Conservation (phyloP, 2,329 filamentous ascomycete genomes). For the Zelopaecilomyces penicillatus region DNA sequence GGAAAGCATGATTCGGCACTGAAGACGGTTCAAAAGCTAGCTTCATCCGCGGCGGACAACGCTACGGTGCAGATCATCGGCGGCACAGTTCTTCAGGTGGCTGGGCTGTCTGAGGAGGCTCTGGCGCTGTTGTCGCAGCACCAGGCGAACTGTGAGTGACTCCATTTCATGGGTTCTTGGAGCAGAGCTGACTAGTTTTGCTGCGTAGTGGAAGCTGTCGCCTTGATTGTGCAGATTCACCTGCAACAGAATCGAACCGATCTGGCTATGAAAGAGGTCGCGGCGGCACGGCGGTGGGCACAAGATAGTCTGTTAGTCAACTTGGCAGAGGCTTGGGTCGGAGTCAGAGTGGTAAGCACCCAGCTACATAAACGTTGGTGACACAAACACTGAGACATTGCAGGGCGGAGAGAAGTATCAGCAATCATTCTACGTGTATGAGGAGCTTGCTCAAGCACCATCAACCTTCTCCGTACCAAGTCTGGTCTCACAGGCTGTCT, state of each 20-base stretch:
- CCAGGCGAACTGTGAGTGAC: conserved; percentile 68
- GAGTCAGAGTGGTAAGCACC: conserved; percentile 64
- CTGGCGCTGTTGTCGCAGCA: conserved; percentile 72
- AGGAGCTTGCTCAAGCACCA: conserved; percentile 85
- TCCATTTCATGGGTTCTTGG: no score
- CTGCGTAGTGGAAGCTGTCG: conserved; percentile 61
- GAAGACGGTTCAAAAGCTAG: conserved; percentile 57
- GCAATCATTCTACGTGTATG: conserved; percentile 93
- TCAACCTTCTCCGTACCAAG: conserved; percentile 68
- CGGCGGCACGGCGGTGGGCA: conserved; percentile 81
- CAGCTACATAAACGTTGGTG: neutral
- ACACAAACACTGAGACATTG: conserved; percentile 17
- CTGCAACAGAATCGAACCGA: conserved; percentile 87
- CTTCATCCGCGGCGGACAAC: conserved; percentile 61
- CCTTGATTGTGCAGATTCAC: conserved; percentile 85
- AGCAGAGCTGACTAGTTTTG: neutral
- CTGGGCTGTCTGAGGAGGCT: conserved; percentile 78
- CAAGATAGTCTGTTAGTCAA: conserved; percentile 93
- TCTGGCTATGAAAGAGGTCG: conserved; percentile 81
- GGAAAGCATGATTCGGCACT: conserved; percentile 57
- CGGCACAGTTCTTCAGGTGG: conserved; percentile 73
- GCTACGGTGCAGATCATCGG: conserved; percentile 70
- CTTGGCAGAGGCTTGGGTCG: conserved; percentile 91
- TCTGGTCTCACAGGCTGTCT: conserved; percentile 80
- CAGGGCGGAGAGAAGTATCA: conserved; percentile 94